Conservation (phyloP, 441 rosid genomes). For the Eruca vesicaria region DNA sequence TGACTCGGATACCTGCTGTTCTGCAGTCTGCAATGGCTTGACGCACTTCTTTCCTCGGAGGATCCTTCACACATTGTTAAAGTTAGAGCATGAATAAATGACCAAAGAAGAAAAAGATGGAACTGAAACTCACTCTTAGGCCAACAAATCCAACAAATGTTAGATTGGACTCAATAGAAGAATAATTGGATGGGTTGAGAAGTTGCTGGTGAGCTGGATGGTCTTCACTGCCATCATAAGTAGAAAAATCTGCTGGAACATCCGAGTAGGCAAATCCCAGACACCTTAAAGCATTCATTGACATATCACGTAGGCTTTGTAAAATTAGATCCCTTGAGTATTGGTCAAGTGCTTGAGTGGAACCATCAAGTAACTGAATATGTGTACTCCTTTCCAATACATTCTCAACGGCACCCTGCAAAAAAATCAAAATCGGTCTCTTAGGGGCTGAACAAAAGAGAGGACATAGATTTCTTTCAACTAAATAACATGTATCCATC, state of each 20-base stretch:
- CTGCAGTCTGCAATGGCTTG: slow-evolving; percentile 95
- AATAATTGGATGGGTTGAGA: too few species aligned
- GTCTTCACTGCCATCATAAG: slow-evolving; percentile 84
- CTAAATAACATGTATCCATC: too few species aligned
- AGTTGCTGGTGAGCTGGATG: too few species aligned
- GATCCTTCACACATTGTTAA: slow-evolving; percentile 55
- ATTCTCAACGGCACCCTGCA: slow-evolving; percentile 95
- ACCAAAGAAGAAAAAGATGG: neutral
- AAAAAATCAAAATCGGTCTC: slow-evolving; percentile 19
- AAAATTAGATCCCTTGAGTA: slow-evolving; percentile 56
- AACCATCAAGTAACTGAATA: slow-evolving; percentile 78
- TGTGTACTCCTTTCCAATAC: slow-evolving; percentile 77
- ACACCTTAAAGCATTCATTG: slow-evolving; percentile 71
- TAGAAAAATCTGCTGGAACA: slow-evolving; percentile 57
- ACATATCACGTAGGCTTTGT: slow-evolving; percentile 69
- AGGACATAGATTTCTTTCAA: too few species aligned
- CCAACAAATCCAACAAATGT: too few species aligned
- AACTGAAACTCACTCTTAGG: slow-evolving; percentile 61
- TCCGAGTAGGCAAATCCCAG: slow-evolving; percentile 84
- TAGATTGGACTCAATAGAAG: too few species aligned
- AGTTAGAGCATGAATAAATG: too few species aligned
- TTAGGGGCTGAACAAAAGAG: neutral
- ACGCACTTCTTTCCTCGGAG: slow-evolving; percentile 92
- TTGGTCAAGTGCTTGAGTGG: slow-evolving; percentile 58
- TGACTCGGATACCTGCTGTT: slow-evolving; percentile 94